These are phyloP conservation scores for Neonectria hederae DNA, from an alignment of 2,329 filamentous ascomycete genomes.

Conservation along the genomic window DNA sequence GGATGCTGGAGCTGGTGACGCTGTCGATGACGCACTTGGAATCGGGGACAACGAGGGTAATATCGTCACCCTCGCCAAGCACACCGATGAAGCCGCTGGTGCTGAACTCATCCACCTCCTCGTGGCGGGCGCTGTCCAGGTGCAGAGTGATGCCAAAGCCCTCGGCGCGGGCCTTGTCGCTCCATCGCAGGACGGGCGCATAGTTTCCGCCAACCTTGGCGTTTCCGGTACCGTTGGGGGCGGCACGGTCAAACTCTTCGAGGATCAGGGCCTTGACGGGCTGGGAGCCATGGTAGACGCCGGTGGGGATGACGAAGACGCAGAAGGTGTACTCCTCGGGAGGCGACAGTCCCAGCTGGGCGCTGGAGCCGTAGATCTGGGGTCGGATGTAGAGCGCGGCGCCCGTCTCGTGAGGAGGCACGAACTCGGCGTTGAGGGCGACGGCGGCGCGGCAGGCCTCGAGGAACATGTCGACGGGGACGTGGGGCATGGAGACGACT, in stretches of 20 bases:
- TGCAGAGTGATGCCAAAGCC: constrained; percentile 96
- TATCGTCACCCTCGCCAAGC: constrained; percentile 63
- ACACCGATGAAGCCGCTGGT: constrained; percentile 94
- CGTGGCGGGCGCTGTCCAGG: constrained; percentile 83
- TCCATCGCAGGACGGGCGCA: constrained; percentile 88
- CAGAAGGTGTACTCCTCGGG: constrained; percentile 93
- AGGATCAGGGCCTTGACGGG: constrained; percentile 89
- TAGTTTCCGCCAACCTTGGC: constrained; percentile 99
- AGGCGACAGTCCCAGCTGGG: constrained; percentile 85
- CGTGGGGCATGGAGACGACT: constrained; percentile 83
- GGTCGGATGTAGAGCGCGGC: constrained; percentile 94
- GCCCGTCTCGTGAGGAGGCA: constrained; percentile 88
- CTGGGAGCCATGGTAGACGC: constrained; percentile 90
- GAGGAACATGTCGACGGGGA: constrained; percentile 81
- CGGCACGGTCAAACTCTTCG: constrained; percentile 92
- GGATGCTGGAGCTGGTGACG: constrained; percentile 83
- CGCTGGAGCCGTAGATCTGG: constrained; percentile 85
- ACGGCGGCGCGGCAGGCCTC: constrained; percentile 83
- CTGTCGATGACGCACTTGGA: constrained; percentile 88
- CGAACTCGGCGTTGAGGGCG: constrained; percentile 86
- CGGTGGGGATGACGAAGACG: constrained; percentile 90
- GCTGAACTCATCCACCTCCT: constrained; percentile 94
- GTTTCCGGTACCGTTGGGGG: constrained; percentile 88
- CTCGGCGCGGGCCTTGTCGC: constrained; percentile 78
- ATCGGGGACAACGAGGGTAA: constrained; percentile 86